These are phyloP conservation scores for Magnolia officinalis DNA, from an alignment of 164 flowering plant genomes.

Conservation along the genomic window DNA sequence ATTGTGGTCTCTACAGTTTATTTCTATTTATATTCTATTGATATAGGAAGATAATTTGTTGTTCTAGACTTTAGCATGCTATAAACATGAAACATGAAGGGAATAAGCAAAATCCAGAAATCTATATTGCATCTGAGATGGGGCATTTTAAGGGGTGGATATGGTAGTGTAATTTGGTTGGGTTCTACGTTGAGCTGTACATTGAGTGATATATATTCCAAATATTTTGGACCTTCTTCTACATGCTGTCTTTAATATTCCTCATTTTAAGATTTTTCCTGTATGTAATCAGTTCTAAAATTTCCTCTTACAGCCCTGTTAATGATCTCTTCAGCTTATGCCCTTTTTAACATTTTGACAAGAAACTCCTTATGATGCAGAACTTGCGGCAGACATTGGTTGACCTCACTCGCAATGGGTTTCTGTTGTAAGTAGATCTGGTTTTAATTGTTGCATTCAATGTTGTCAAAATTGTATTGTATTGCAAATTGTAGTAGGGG, in stretches of 20 bases:
- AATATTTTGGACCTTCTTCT: neutral
- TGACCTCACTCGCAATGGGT: constrained; percentile 88
- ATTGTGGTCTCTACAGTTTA: too few species aligned
- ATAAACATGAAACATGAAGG: too few species aligned
- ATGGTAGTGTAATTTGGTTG: too few species aligned
- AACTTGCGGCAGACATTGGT: constrained; percentile 95
- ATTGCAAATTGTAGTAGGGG: too few species aligned
- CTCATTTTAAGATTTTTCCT: neutral
- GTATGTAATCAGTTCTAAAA: neutral
- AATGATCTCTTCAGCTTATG: neutral
- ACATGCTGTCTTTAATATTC: neutral
- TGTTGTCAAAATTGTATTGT: too few species aligned
- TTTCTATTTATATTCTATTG: too few species aligned
- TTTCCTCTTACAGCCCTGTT: neutral
- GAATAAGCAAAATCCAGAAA: too few species aligned
- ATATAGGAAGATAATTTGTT: too few species aligned
- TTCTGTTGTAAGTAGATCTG: constrained; percentile 74
- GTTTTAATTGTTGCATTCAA: neutral
- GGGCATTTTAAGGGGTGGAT: too few species aligned
- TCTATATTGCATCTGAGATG: too few species aligned
- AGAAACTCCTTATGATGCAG: constrained; percentile 46
- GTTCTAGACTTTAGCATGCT: too few species aligned
- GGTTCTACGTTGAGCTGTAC: too few species aligned
- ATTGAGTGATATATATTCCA: neutral
- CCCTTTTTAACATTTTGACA: neutral